Evolutionary conservation across 352 stramenopile species (phyloP).

Genomic region (Globisporangium uncinulatum): DNA sequence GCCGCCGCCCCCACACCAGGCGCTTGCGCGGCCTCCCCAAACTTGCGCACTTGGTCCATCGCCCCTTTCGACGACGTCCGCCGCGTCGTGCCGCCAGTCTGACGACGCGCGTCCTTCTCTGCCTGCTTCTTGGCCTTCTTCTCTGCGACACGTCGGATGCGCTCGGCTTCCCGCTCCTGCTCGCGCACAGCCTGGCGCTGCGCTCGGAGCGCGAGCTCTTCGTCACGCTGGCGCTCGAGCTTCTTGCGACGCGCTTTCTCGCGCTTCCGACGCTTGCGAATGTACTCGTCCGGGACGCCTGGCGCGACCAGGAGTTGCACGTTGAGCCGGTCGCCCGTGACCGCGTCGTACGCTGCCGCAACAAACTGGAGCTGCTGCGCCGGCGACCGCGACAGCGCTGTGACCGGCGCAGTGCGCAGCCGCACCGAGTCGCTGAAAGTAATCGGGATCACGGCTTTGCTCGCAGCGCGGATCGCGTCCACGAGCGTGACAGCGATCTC

Average conservation of each 20-base stretch:
- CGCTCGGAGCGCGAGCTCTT: conserved; percentile 66
- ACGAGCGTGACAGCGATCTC: conserved; percentile 84
- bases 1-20: conserved; percentile 18
- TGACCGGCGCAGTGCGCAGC: conserved; percentile 40
- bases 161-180: conserved; percentile 62
- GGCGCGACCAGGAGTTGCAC: conserved; percentile 53
- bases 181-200: conserved; percentile 64
- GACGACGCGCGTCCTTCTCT: conserved; percentile 59
- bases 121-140: conserved; percentile 86
- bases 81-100: conserved; percentile 17
- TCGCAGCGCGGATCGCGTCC: conserved; percentile 55
- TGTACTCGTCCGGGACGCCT: conserved; percentile 79
- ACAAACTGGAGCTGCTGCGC: conserved; percentile 65
- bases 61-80: conserved; percentile 39
- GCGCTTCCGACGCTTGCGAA: conserved; percentile 79
- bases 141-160: conserved; percentile 68
- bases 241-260: conserved; percentile 76
- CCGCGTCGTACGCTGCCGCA: conserved; percentile 27
- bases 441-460: conserved; percentile 55
- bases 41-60: conserved; percentile 68
- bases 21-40: conserved; percentile 48
- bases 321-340: conserved; percentile 36
- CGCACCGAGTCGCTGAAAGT: conserved; percentile 61
- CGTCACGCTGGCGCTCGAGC: conserved; percentile 62
- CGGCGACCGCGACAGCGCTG: conserved; percentile 48